These are phyloP conservation scores for Peronosclerospora sorghi DNA, from an alignment of 352 stramenopile species.

Conservation along the genomic window DNA sequence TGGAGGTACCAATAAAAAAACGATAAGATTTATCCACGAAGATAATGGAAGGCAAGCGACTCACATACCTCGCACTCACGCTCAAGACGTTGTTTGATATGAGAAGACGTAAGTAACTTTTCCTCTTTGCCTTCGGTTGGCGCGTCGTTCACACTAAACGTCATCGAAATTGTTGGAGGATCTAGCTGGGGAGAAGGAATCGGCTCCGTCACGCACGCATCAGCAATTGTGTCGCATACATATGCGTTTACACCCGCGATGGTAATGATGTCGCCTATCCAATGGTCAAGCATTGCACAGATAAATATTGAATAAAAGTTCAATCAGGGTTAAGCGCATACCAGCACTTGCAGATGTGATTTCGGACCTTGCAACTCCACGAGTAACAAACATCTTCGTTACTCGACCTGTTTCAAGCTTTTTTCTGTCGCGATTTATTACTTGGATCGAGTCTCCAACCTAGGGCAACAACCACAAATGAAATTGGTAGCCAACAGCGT, in stretches of 20 bases:
- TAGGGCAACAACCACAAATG: constrained; percentile 4
- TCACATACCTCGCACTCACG: constrained; percentile 83
- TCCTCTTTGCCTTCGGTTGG: constrained; percentile 93
- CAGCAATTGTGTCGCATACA: constrained; percentile 85
- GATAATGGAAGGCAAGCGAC: not conserved
- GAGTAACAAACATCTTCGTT: constrained; percentile 85
- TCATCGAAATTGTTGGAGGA: constrained; percentile 96
- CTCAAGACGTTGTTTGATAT: constrained; percentile 90
- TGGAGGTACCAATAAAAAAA: constrained; percentile 22
- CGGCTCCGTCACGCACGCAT: constrained; percentile 56
- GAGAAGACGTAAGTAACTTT: constrained; percentile 93
- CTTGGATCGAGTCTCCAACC: constrained; percentile 82
- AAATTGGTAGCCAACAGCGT: too few relatives aligned
- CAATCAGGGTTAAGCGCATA: constrained; percentile 10
- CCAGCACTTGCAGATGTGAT: constrained; percentile 77
- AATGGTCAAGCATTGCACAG: not conserved
- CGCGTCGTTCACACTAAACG: constrained; percentile 96
- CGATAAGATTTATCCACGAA: not conserved
- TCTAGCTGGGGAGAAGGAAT: constrained; percentile 91
- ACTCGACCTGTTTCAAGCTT: constrained; percentile 68
- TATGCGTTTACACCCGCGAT: constrained; percentile 89
- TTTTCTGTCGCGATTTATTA: constrained; percentile 82
- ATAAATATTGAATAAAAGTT: not conserved
- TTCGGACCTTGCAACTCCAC: constrained; percentile 74
- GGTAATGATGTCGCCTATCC: constrained; percentile 94